Evolutionary conservation across 116 monocot species (phyloP).

Genomic region (Cymodocea nodosa): DNA sequence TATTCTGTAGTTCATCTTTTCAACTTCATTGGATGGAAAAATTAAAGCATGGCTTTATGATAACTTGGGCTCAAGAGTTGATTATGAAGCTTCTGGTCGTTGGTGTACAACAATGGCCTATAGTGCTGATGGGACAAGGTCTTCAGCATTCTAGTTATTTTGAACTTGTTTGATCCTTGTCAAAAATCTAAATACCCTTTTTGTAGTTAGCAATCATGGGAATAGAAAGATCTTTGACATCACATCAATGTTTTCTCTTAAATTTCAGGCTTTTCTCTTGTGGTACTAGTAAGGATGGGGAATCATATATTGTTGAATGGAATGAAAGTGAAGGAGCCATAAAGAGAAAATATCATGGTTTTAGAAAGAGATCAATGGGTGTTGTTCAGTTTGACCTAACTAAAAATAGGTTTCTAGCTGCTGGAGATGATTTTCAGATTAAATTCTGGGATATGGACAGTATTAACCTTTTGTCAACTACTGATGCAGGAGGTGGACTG

Average conservation of each 20-base stretch:
- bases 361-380: conserved; percentile 66
- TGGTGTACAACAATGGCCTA: conserved; percentile 97
- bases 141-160: background rate
- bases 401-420: conserved; percentile 64
- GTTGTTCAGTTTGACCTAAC: conserved; percentile 91
- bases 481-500: conserved; percentile 72
- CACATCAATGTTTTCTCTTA: background rate
- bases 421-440: conserved; percentile 77
- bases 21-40: conserved; percentile 89
- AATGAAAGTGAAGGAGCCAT: conserved; percentile 95
- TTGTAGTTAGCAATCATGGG: background rate
- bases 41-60: conserved; percentile 98
- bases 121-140: conserved; percentile 89
- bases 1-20: conserved; percentile 72
- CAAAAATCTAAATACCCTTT: background rate
- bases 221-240: background rate
- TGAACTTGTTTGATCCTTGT: background rate
- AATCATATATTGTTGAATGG: conserved; percentile 90
- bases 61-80: conserved; percentile 73
- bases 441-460: conserved; percentile 95
- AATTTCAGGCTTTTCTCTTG: conserved; percentile 76
- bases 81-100: conserved; percentile 84
- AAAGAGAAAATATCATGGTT: conserved; percentile 72
- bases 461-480: conserved; percentile 52
- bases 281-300: conserved; percentile 94